phyloP scores from a whole-genome alignment of 2,329 filamentous ascomycete genomes.

The Epichloe aotearoae region DNA sequence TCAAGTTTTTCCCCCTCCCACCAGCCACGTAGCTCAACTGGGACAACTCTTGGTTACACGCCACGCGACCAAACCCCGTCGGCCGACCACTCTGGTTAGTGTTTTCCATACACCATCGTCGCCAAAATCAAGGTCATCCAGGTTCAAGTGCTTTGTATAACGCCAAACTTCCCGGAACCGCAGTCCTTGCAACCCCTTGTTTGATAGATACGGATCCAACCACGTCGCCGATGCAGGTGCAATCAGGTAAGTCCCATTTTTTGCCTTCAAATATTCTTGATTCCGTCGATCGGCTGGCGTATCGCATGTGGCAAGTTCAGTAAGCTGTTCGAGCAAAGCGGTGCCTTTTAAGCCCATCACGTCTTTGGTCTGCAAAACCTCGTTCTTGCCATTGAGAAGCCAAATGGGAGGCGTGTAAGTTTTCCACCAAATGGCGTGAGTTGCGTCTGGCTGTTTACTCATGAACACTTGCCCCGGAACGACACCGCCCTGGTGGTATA shows the following conservation, averaged over 20 bases:
- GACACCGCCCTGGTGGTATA: constrained; percentile 69
- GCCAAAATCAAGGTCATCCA: constrained; percentile 70
- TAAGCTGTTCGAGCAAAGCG: constrained; percentile 44
- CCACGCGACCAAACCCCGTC: constrained; percentile 49
- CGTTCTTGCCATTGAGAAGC: constrained; percentile 65
- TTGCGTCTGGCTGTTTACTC: constrained; percentile 54
- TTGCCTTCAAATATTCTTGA: constrained; percentile 44
- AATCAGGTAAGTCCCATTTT: constrained; percentile 55
- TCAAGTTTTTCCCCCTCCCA: not conserved
- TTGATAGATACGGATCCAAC: constrained; percentile 48
- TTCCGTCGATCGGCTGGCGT: constrained; percentile 41
- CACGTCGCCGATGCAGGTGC: constrained; percentile 60
- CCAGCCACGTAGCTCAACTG: not conserved
- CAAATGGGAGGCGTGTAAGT: constrained; percentile 73
- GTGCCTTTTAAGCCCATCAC: constrained; percentile 59
- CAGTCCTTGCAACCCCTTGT: constrained; percentile 46
- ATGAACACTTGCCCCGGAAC: constrained; percentile 65
- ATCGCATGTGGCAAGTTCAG: constrained; percentile 48
- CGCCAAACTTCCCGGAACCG: constrained; percentile 59
- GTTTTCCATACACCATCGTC: constrained; percentile 66
- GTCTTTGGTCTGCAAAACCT: constrained; percentile 56
- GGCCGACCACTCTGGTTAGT: constrained; percentile 50
- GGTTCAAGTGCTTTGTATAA: constrained; percentile 53
- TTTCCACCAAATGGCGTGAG: constrained; percentile 71
- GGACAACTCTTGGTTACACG: constrained; percentile 49